phyloP scores from a whole-genome alignment of 768 basidiomycete species.

The Kwoniella pini region DNA sequence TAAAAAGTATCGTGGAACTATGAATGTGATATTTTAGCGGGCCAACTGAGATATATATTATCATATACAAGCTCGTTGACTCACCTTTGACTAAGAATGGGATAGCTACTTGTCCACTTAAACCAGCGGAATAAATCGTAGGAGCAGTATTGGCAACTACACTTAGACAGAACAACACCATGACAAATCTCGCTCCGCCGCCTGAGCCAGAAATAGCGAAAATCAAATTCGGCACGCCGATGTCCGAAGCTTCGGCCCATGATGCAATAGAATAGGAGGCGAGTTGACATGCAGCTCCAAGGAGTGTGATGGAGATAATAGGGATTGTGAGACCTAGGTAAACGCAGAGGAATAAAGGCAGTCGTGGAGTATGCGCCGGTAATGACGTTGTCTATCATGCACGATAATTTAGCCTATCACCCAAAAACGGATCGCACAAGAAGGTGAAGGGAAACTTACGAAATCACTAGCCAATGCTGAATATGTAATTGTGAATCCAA shows the following conservation, averaged over 20 bases:
- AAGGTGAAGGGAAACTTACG: constrained; percentile 26
- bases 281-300: constrained; percentile 48
- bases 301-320: constrained; percentile 45
- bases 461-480: constrained; percentile 51
- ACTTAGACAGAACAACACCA: constrained; percentile 67
- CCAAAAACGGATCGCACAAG: background rate
- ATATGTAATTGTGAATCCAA: constrained; percentile 53
- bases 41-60: background rate
- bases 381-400: constrained; percentile 44
- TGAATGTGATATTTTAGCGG: background rate
- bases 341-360: constrained; percentile 43
- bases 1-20: constrained; percentile 50
- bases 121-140: constrained; percentile 65
- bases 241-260: constrained; percentile 40
- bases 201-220: constrained; percentile 46
- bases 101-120: constrained; percentile 46
- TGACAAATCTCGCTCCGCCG: constrained; percentile 46
- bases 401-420: background rate
- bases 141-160: constrained; percentile 78
- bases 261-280: constrained; percentile 40
- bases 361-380: constrained; percentile 36
- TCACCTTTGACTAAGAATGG: constrained; percentile 43
- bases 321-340: constrained; percentile 49
- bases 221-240: constrained; percentile 47
- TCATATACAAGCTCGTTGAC: constrained; percentile 3